A percentile compares a stretch with the other conserved stretches of the same genome.
These are phyloP conservation scores for Nitzschia palea DNA, from an alignment of 108 stramenopile genomes.

Conservation along the genomic window DNA sequence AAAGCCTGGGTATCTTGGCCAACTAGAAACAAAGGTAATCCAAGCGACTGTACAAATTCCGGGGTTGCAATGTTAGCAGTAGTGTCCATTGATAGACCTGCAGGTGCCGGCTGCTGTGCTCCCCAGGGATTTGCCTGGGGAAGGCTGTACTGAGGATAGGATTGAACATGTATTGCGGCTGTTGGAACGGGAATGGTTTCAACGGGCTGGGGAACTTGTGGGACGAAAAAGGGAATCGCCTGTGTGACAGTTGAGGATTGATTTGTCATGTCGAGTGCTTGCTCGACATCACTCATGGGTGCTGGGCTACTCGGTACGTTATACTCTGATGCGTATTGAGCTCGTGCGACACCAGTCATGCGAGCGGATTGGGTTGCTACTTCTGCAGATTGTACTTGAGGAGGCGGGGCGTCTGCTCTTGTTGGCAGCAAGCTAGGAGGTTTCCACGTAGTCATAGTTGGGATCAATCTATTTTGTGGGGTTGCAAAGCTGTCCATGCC, in stretches of 20 bases:
- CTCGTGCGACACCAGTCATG: slow-evolving; percentile 47
- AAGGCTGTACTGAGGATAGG: background rate
- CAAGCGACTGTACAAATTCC: slow-evolving; percentile 55
- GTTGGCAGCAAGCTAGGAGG: slow-evolving; percentile 50
- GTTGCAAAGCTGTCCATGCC: slow-evolving; percentile 2
- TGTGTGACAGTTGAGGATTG: slow-evolving; percentile 53
- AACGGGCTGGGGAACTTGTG: slow-evolving; percentile 34
- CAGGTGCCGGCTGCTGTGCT: background rate
- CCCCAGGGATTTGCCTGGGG: background rate
- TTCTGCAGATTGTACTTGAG: slow-evolving; percentile 69
- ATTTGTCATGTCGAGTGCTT: slow-evolving; percentile 74
- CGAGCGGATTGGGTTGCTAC: slow-evolving; percentile 54
- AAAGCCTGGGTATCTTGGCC: slow-evolving; percentile 78
- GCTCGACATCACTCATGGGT: slow-evolving; percentile 76
- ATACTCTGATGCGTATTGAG: slow-evolving; percentile 54
- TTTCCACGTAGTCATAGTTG: slow-evolving; percentile 52
- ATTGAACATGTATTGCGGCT: slow-evolving; percentile 5
- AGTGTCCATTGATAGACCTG: background rate
- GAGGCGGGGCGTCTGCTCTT: slow-evolving; percentile 50
- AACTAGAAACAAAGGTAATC: slow-evolving; percentile 67
- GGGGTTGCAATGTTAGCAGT: slow-evolving; percentile 34
- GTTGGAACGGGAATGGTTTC: slow-evolving; percentile 24
- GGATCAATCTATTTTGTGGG: slow-evolving; percentile 38
- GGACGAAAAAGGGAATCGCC: slow-evolving; percentile 79
- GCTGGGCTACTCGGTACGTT: slow-evolving; percentile 66